Evolutionary conservation across 352 stramenopile genomes (phyloP), one percentile per base, ranked within the genome.

Genomic region (Globisporangium acanthophoron): DNA sequence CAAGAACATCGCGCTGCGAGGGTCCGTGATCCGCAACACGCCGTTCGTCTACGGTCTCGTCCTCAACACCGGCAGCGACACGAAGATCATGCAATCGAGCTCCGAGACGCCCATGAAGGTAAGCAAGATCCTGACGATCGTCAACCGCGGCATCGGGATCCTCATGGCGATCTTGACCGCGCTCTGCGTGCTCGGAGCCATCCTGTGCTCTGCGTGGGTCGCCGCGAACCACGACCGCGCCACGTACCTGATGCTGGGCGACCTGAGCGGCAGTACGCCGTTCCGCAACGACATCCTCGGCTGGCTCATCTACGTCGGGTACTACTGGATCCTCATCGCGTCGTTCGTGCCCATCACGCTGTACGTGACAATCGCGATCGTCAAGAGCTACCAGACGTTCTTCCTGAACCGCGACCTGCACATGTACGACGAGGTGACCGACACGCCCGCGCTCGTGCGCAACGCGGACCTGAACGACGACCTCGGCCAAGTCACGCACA

Each of bases 261-360:
- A 89, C 47, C 62, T 83, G n/a, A 79, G 63, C 41, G 82, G 80
- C 21, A 61, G 71, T 0, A 76, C 80, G 1, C 82, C 83, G 20
- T 94, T 92, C 67, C 78, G 73, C 24, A 74, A 89, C 50, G 80
- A 91, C 41, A 56, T 93, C 31, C 52, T 88, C 18, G 85, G 85
- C 3, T 78, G 80, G 59, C 59, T 84, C 40, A 88, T 89, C 37
- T 91, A 90, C 64, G 67, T 95, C 52, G 83, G 83, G 4, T 94
- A 93, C 71, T 96, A 85, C 65, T 96, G 84, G 83, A 92, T 94
- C 62, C 73, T 93, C 31, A 92, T 94, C 46, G 81, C 86, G 29
- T 92, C 80, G 0, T 94, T 96, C 60, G 84, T 96, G 5, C 86
- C 86, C 18, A 96, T 96, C 61, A 94, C 86, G 56, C 61, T 96